Evolutionary conservation across 495 filamentous ascomycete genomes (phyloP), one percentile per base, ranked within the genome.

Genomic region (Choiromyces venosus): DNA sequence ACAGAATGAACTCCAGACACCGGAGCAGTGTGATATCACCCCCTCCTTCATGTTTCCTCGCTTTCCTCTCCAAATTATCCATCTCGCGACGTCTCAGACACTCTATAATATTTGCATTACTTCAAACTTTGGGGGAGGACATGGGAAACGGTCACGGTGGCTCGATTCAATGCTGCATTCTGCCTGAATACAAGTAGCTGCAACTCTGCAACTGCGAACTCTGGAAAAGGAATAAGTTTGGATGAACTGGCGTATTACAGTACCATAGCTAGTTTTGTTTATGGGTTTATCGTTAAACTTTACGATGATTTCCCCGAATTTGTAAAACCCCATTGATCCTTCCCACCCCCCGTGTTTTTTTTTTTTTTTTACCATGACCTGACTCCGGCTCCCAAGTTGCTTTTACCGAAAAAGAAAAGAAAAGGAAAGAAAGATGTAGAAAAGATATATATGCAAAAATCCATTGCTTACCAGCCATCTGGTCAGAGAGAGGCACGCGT

Each of bases 71-170:
- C 61, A 42, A 66, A 68, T 66, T 73, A 75, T 39, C 72, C 66
- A 76, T 68, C 44, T 75, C 42, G 67, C 68, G 75, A 69, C 56
- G 64, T 76, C 72, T 76, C 68, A 75, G 71, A 74, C 65, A 76
- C 66, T 64, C 33, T 56, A 56, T n/a, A n/a, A n/a, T n/a, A n/a
- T 56, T 14, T 29, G 46, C 29, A 25, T 56, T 56, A 25, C 46
- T 25, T 25, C 46, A 29, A 56, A 25, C 46, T 25, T 0, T 29
- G 25, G 46, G 46, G 46, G 10, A 21, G 42, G 46, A 25, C 46
- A 25, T 56, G 46, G n/a, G 46, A 56, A 25, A 4, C 8, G 4
- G 46, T 56, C 7, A n/a, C n/a, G 46, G n/a, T 56, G 29, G n/a
- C 29, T 29, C n/a, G 8, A 56, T 14, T 12, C 46, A 29, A 56